Evolutionary conservation across 202 grass and related monocot species (phyloP), one percentile per base, ranked within the genome.

Genomic region (Hordeum pubiflorum): DNA sequence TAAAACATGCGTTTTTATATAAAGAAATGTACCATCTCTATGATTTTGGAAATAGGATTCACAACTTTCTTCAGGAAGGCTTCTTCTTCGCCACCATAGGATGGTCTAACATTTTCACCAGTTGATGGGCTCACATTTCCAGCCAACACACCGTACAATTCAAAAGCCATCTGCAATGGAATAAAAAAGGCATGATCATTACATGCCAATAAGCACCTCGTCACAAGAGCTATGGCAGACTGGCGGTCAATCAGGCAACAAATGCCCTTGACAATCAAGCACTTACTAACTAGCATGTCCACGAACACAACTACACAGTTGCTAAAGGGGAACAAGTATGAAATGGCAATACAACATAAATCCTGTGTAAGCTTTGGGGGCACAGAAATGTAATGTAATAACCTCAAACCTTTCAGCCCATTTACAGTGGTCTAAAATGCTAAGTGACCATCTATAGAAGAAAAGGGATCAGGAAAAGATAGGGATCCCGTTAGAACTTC

Each of bases 21-120:
- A 34, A 64, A 55, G 7, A 74, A 77, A 7, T 17, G 8, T 81
- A 97, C 94, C 87, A 71, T 87, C 38, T 87, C 81, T 70, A 97
- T 92, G 74, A 92, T 79, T 82, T 82, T 75, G 68, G 94, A 97
- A 64, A 97, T 92, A 60, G 94, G 94, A 75, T 82, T 94, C 34
- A 93, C 94, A 83, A 97, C 94, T 89, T 90, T 94, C 68, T 76
- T 94, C 39, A 94, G 81, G 78, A 97, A 93, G 17, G 91, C 91
- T 79, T 94, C 92, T 68, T 94, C 84, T 22, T 83, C 79, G 15
- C 88, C 94, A 24, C 90, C 90, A 89, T 94, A 97, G 64, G 88
- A 82, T 36, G 94, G 92, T 79, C 91, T 94, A 86, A 94, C 93
- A 86, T 97, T 89, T 76, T 97, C 92, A 77, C 94, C 86, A 11